Evolutionary conservation across 805 yeast genomes (phyloP), one percentile per base, ranked within the genome.

Genomic region (Ogataea pilisensis): DNA sequence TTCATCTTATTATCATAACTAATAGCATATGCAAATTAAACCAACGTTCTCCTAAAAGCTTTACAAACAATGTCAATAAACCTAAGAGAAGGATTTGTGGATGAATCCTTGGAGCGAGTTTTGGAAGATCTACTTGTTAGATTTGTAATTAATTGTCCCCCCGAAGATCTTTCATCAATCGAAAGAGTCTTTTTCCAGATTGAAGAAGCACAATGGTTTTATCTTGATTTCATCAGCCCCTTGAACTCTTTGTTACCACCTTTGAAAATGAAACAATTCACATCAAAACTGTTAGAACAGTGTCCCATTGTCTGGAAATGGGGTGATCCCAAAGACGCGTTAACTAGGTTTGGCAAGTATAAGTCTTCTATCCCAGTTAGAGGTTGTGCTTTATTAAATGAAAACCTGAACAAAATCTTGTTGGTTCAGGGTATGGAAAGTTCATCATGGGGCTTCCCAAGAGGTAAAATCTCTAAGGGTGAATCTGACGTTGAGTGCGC

Each of bases 201-300:
- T 31, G 99, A 93, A 68, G 98, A 93, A 63, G 99, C 99, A 2
- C 96, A 89, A 52, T 93, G 99, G 99, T 93, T 85, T 58, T 93
- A 90, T 63, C 75, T 84, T 37, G 99, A 93, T 63, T 90, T 83
- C 54, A 72, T 83, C 11, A 74, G 90, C 27, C 75, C 74, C 27
- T 65, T 82, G 53, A 84, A 88, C 59, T 90, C 93, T 3, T 61
- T 71, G 25, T 69, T 91, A 43, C 98, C 97, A 2, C 58, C 76
- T 2, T 66, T 90, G 69, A 84, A 82, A 55, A 80, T 89, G 76
- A 84, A 83, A 59, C 64, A 73, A 8, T 90, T 93, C 60, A 80
- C 90, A 0, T 75, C 82, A 34, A 72, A 70, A 46, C 65, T 93
- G 27, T 70, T 84, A 48, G 78, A 78, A 46, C 70, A 78, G 43